Percentiles rank a stretch among this genome's conserved stretches.
Conservation (phyloP, 352 stramenopile genomes). For the Phytophthora sp. region DNA sequence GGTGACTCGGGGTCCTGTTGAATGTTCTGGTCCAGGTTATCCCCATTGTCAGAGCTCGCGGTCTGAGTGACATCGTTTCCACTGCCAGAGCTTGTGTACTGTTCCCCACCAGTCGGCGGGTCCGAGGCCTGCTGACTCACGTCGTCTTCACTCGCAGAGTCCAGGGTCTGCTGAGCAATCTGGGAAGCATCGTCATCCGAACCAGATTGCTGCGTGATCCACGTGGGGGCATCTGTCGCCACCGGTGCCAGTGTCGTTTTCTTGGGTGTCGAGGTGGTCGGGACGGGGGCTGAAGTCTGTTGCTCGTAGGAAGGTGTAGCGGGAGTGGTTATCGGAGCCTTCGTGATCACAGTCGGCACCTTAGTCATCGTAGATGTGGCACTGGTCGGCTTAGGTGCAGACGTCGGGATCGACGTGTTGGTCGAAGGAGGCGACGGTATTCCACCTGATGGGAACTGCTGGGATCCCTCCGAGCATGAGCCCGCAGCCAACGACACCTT, state of each 20-base stretch:
- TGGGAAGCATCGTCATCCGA: constrained; percentile 8
- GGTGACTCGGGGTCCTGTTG: constrained; percentile 4
- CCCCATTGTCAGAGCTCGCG: constrained; percentile 5
- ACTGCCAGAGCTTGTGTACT: too few species aligned
- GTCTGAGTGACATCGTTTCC: background rate
- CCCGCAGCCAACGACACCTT: constrained; percentile 48
- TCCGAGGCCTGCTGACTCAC: background rate
- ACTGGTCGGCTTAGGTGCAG: background rate
- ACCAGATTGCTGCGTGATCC: constrained; percentile 3
- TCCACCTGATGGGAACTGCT: constrained; percentile 45
- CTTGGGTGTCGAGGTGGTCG: constrained; percentile 6
- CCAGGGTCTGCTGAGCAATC: constrained; percentile 7
- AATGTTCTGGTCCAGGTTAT: constrained; percentile 11
- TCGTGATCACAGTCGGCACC: background rate
- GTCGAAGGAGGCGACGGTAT: constrained; percentile 8
- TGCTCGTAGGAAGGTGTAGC: constrained; percentile 2
- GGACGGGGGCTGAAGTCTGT: constrained; percentile 8
- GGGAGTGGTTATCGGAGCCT: constrained; percentile 6
- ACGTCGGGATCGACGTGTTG: constrained; percentile 7
- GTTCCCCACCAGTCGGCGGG: too few species aligned
- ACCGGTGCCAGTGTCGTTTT: background rate
- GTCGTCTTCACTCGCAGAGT: background rate
- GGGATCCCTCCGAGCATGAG: constrained; percentile 44
- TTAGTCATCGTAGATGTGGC: background rate
- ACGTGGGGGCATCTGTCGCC: background rate